Evolutionary conservation across 352 stramenopile genomes (phyloP), one percentile per base, ranked within the genome.

Genomic region (Pythium grandisporangium): DNA sequence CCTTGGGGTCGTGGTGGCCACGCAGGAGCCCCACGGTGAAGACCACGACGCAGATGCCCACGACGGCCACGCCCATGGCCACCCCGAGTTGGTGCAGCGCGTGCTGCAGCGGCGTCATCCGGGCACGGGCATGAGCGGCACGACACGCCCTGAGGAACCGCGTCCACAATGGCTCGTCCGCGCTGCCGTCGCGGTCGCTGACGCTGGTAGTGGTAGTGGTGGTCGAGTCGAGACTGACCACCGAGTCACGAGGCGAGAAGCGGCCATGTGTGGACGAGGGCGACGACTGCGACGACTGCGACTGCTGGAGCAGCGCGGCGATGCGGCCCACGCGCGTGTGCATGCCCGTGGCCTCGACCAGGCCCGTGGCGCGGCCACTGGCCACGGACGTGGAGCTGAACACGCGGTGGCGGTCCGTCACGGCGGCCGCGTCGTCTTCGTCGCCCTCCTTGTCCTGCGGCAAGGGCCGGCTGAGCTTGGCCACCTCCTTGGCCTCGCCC

Each of bases 11-110:
- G n/a, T 60, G 48, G 33, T 61, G 64, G 19, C 53, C 57, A n/a
- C 63, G 59, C 16, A 70, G 39, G 56, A 93, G 63, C 17, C 84
- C 74, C 6, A 94, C 88, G 10, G 86, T 52, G 17, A 97, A 58
- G 19, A 85, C 87, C 40, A 98, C 95, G 2, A 92, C 45, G 21
- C 64, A 74, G 25, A 74, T 57, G 59, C 92, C 95, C 13, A 94
- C 69, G 25, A 69, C 66, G 21, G 83, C 86, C 30, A 70, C 84
- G 5, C 87, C 61, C 52, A 89, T 84, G 41, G 84, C 87, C 10
- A 98, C 61, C 21, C 91, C 90, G 30, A 98, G 71, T 25, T 89
- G 78, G 70, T 98, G 93, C 65, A 98, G 94, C 35, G 58, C 45
- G n/a, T 83, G 45, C 58, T 96, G 85, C 5, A 97, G 62, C n/a